These are phyloP conservation scores for Gossypioides kirkii DNA, from an alignment of 345 rosid species.

Conservation along the genomic window DNA sequence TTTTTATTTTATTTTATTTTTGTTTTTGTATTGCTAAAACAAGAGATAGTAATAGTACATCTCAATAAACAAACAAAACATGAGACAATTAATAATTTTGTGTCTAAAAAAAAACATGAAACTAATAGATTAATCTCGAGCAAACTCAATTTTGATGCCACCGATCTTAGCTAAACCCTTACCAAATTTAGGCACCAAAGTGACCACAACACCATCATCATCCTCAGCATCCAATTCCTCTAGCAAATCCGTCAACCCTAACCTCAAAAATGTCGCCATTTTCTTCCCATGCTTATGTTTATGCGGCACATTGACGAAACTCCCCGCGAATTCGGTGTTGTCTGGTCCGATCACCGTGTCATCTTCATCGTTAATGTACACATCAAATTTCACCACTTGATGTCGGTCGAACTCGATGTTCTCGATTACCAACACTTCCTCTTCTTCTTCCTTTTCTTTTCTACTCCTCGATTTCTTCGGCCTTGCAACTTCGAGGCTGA, in stretches of 20 bases:
- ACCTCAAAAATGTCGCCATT: conserved; percentile 29
- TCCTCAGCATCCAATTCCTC: conserved; percentile 49
- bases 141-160: conserved; percentile 34
- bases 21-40: no score
- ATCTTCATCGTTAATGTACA: conserved; percentile 46
- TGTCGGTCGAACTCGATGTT: conserved; percentile 39
- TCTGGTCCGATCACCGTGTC: conserved; percentile 24
- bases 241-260: conserved; percentile 45
- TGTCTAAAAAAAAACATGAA: background rate
- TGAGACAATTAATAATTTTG: background rate
- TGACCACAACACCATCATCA: conserved; percentile 44
- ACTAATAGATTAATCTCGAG: conserved; percentile 3
- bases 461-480: conserved; percentile 45
- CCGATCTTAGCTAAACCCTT: conserved; percentile 27
- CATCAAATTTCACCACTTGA: conserved; percentile 40
- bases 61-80: background rate
- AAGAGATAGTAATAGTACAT: background rate
- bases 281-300: conserved; percentile 39
- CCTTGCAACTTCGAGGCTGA: conserved; percentile 33
- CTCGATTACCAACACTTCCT: conserved; percentile 44
- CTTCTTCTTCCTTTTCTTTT: conserved; percentile 52
- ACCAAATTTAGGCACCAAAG: conserved; percentile 42
- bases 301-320: conserved; percentile 53
- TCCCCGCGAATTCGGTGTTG: conserved; percentile 52
- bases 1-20: no score